Evolutionary conservation across 2,329 filamentous ascomycete genomes (phyloP), one percentile per base, ranked within the genome.

Genomic region (Fusarium sp.): DNA sequence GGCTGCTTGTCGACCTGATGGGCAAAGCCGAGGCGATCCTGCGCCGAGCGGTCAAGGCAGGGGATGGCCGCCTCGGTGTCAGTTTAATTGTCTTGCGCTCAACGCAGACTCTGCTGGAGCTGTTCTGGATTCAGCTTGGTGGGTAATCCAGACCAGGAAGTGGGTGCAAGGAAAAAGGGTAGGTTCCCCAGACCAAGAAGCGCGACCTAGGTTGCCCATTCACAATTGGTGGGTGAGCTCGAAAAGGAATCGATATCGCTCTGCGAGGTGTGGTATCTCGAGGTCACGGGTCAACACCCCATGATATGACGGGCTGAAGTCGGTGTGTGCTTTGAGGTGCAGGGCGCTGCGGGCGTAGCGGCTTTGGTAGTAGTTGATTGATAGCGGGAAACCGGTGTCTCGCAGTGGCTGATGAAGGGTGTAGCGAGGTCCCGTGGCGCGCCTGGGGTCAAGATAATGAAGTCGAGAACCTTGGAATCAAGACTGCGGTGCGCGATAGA

Each of bases 251-350:
- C 66, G 67, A 68, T 75, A 74, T 74, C 69, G 50, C 69, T 34
- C 62, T 66, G 54, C 4, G 52, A 70, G 67, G 64, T 61, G 76
- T 78, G 68, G 64, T 70, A 67, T 59, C 65, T 24, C 34, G 64
- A 73, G 67, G 69, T 78, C 74, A 78, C 64, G 74, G 69, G 76
- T 76, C 64, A 78, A 45, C 67, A 64, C 54, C 74, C 72, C 76
- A 78, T 78, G 76, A 76, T 78, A 76, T 63, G 66, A 56, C 58
- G 71, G 50, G 57, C 57, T 72, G 62, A 58, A 74, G 76, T 77
- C 74, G 76, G 76, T 76, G 76, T 73, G 67, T 74, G 64, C 47
- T 72, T 57, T 57, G 66, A 64, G 64, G 66, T 65, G 62, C 74
- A 74, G 67, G 47, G 64, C 52, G 64, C 71, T 68, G 76, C 70